Evolutionary conservation across 2,329 filamentous ascomycete species (phyloP), one percentile per base, ranked within the genome.

Genomic region (Calonectria naviculata): DNA sequence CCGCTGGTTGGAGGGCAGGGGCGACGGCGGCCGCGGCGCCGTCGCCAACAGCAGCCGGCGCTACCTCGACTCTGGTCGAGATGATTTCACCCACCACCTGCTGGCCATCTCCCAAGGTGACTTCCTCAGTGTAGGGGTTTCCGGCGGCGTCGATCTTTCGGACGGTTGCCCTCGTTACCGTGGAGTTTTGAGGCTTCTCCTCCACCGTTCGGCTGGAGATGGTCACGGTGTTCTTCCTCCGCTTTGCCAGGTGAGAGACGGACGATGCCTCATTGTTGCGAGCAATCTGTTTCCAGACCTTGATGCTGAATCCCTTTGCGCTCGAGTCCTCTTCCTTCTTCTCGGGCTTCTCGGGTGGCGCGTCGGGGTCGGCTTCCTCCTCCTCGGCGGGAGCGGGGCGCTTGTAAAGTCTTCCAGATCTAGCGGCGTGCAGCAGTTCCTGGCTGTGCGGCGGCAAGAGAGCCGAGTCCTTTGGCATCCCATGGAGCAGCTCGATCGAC

Each of bases 391-490:
- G 89, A 15, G 89, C 87, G 36, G 92, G 91, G 19, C 93, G 90
- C 81, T 97, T 95, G 78, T 93, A 95, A 15, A 94, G 86, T 65
- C 89, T 89, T 7, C 94, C 94, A 24, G 94, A 94, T 70, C 95
- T 90, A 58, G 95, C 94, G 42, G 94, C 93, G 68, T 94, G 92
- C 17, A 98, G 87, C 6, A 98, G 88, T 74, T 95, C 94, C 78
- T 97, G 94, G 65, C 93, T 96, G 81, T 95, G 93, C 1, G 92
- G 89, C 0, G 94, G 90, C 12, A 98, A 86, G 36, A 97, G 87
- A 69, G 93, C 89, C 34, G 91, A 94, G 81, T 98, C 96, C 78
- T 94, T 93, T 44, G 96, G 96, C 94, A 98, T 96, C 52, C 90
- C 90, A 73, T 90, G 87, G 4, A 94, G 92, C 21, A 95, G 88